Evolutionary conservation across 495 filamentous ascomycete species (phyloP), one percentile per base, ranked within the genome.

Genomic region (Cryomyces antarcticus): DNA sequence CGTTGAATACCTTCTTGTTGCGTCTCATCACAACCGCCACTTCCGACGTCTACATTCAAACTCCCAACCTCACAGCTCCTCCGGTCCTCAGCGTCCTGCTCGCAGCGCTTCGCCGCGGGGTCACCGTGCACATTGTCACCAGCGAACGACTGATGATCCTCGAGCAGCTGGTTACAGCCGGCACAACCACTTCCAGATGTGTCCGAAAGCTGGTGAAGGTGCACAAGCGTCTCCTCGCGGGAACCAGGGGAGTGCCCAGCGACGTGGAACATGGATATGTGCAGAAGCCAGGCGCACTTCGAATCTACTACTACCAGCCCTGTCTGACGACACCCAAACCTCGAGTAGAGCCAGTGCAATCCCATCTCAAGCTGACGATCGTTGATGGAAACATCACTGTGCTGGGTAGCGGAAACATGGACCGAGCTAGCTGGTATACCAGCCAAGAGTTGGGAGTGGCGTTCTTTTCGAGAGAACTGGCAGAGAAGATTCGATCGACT

Each of bases 371-470:
- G 51, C 57, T 80, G 33, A 69, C 66, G 10, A 59, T 80, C 28
- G 62, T 82, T 5, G 80, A 86, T 55, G 59, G 54, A 5, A 57
- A 68, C 43, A 65, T 70, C 28, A 61, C 68, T 10, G 62, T 86
- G 5, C 61, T 84, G 7, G 80, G 80, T 1, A 82, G 77, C 45
- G 79, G 76, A 29, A 86, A 86, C 51, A 68, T 78, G 65, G 80
- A 86, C 58, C 65, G 79, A 0, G 77, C 80, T 12, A 80, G 75
- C 52, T 83, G 76, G 75, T 82, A 65, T 49, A 82, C 80, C 7
- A 78, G 73, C 49, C 79, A 83, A 58, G 80, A 86, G 58, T 58
- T 82, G n/a, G 78, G 78, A 28, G 59, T 86, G 17, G 63, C 77
- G 27, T 70, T 84, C 42, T 63, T 76, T 28, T 65, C 60, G 7